Conservation (phyloP, 805 yeast species). For the Kazachstania bromeliacearum region DNA sequence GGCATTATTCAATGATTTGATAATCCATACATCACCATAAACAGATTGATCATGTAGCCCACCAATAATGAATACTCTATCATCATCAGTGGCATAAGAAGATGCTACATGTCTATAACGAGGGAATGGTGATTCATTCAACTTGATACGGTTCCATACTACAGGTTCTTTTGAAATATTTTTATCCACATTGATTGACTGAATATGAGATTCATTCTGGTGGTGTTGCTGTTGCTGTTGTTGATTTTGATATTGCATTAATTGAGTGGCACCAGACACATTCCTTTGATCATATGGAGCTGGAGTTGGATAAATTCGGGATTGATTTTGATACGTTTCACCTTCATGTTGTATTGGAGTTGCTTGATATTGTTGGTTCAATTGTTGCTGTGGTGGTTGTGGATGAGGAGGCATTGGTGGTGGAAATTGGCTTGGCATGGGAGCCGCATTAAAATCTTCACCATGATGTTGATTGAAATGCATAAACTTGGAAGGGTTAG, state of each 20-base stretch:
- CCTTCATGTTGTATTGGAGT: background rate
- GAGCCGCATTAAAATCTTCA: background rate
- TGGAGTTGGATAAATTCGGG: conserved; percentile 17
- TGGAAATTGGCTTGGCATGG: conserved; percentile 1
- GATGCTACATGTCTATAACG: conserved; percentile 90
- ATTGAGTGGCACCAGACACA: conserved; percentile 23
- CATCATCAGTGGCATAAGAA: conserved; percentile 62
- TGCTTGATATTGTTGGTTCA: background rate
- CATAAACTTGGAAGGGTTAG: conserved; percentile 8
- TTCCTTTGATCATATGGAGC: conserved; percentile 24
- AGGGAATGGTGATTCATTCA: conserved; percentile 79
- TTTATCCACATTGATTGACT: background rate
- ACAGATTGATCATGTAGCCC: conserved; percentile 89
- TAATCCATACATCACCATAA: conserved; percentile 91
- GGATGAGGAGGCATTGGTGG: conserved; percentile 6
- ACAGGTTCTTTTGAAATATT: background rate
- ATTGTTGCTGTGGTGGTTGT: conserved; percentile 1
- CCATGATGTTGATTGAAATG: conserved; percentile 4
- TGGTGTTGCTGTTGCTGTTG: conserved; percentile 1
- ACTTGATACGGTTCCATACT: conserved; percentile 61
- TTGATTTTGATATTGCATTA: conserved; percentile 5
- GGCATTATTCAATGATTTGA: conserved; percentile 38
- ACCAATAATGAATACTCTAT: conserved; percentile 84
- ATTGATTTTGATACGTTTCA: conserved; percentile 4
- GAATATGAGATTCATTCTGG: background rate